Percentiles rank a stretch among this genome's conserved stretches.
phyloP scores from a whole-genome alignment of 2,329 filamentous ascomycete genomes.

The Chaetomium globosum region DNA sequence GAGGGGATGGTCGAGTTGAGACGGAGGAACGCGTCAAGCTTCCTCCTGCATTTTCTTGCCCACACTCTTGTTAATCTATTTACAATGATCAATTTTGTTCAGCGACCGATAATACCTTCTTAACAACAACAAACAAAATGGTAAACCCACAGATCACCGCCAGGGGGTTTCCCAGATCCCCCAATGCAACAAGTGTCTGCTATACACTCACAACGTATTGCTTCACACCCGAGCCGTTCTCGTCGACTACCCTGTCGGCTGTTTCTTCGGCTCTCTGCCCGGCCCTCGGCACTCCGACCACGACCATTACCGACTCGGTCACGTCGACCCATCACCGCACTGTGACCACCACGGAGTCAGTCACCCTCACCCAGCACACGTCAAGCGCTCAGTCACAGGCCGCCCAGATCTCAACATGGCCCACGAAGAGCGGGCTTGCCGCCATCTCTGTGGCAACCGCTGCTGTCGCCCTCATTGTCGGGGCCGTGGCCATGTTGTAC shows the following conservation, averaged over 20 bases:
- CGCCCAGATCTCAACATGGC: not conserved
- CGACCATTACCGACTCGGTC: too few relatives aligned
- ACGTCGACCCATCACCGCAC: not conserved
- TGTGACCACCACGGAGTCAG: not conserved
- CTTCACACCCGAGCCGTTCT: not conserved
- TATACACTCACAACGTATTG: not conserved
- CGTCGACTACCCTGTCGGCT: not conserved
- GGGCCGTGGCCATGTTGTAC: not conserved
- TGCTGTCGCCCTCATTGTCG: not conserved
- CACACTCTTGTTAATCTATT: too few relatives aligned
- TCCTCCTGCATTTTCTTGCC: too few relatives aligned
- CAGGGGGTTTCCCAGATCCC: not conserved
- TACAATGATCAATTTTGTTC: not conserved
- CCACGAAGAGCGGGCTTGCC: not conserved
- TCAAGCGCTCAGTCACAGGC: not conserved
- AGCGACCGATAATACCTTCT: not conserved
- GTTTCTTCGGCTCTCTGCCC: not conserved
- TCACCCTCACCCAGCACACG: not conserved
- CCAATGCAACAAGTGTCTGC: not conserved
- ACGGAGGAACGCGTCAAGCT: too few relatives aligned
- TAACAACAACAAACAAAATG: not conserved
- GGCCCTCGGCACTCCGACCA: not conserved
- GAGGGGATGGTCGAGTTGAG: too few relatives aligned
- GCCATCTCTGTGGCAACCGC: conserved; percentile 4
- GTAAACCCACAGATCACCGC: not conserved